Evolutionary conservation across 2,329 filamentous ascomycete genomes (phyloP), one percentile per base, ranked within the genome.

Genomic region (Onygenales sp.): DNA sequence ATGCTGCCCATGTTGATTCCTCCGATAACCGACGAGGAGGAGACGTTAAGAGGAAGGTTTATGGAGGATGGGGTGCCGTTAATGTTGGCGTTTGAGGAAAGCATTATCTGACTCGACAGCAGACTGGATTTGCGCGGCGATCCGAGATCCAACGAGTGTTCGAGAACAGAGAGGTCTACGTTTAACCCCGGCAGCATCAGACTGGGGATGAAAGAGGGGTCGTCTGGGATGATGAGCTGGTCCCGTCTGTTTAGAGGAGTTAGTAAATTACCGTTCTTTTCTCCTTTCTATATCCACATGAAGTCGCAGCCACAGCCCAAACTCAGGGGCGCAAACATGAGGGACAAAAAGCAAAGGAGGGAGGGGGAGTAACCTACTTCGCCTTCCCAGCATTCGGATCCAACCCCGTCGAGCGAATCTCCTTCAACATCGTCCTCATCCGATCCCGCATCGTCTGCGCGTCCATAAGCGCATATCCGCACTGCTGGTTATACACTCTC

Each of bases 401-500:
- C 31, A 89, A 74, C 17, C 80, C 82, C 53, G 79, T 79, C 14
- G 75, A 73, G 39, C 76, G 72, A 51, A 85, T 67, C 6, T 78
- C 70, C 49, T 77, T 81, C 57, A 87, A 74, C 65, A 90, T 81
- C 2, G 81, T 73, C 58, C 80, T 78, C 79, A 97, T 88, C 59
- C 82, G 82, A 56, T 83, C 80, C 60, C 88, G 84, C 39, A 87
- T 83, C 59, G 81, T 83, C 67, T 91, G 84, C 2, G 85, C 84
- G 64, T 97, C 93, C 2, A 80, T 78, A 46, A 96, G 82, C 27
- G 95, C 82, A 66, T 95, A 98, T 39, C 79, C 78, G 62, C 87
- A 95, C 70, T 98, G 91, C 66, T 95, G 87, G 31, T 82, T 78
- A 67, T 89, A 95, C 14, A 97, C 90, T 48, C 87, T 82, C 2